A percentile compares a stretch with the other conserved stretches of the same genome.
These are phyloP conservation scores for Candida koratica DNA, from an alignment of 805 yeast species.

Conservation along the genomic window DNA sequence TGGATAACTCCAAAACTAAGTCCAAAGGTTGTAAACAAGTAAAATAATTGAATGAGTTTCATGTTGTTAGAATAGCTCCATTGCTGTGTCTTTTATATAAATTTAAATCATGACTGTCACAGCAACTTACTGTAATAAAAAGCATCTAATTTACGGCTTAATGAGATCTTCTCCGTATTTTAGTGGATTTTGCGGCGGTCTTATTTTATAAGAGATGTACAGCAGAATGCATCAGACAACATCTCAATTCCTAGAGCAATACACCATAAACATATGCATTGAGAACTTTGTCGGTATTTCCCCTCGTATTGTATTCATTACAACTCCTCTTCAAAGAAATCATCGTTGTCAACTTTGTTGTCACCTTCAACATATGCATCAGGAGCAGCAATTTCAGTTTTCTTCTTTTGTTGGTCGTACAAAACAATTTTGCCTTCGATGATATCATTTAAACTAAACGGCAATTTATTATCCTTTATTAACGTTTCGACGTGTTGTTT, in stretches of 20 bases:
- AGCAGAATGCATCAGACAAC: too few relatives aligned
- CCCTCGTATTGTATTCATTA: neutral
- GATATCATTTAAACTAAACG: constrained; percentile 47
- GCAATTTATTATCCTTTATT: constrained; percentile 51
- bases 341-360: constrained; percentile 29
- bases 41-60: constrained; percentile 1
- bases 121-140: too few relatives aligned
- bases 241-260: too few relatives aligned
- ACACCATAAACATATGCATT: too few relatives aligned
- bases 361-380: constrained; percentile 1
- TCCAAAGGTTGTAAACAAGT: neutral
- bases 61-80: too few relatives aligned
- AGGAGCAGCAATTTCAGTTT: constrained; percentile 43
- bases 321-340: constrained; percentile 35
- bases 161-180: too few relatives aligned
- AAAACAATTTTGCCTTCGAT: constrained; percentile 35
- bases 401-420: constrained; percentile 15
- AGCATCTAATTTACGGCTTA: too few relatives aligned
- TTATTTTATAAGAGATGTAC: too few relatives aligned
- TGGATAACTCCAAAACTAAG: constrained; percentile 4
- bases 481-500: constrained; percentile 47
- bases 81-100: too few relatives aligned
- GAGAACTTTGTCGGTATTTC: too few relatives aligned
- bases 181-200: too few relatives aligned
- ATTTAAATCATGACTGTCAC: too few relatives aligned